phyloP scores from a whole-genome alignment of 768 basidiomycete genomes.

The Amanita rubescens region DNA sequence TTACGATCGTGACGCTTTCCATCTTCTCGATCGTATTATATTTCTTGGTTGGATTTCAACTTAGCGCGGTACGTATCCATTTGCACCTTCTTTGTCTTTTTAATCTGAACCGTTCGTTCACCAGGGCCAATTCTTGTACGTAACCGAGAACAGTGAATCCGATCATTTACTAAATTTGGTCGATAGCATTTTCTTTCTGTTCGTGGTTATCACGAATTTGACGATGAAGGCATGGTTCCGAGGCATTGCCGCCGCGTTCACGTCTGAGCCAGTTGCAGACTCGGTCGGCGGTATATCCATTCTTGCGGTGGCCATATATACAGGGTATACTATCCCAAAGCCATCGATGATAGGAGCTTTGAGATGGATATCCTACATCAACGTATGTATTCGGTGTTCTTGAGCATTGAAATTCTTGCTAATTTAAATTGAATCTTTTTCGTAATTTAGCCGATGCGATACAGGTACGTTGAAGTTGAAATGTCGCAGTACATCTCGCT shows the following conservation, averaged over 20 bases:
- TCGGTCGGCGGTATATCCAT: constrained; percentile 41
- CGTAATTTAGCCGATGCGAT: constrained; percentile 5
- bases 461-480: constrained; percentile 19
- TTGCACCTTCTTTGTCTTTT: too few species aligned
- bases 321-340: constrained; percentile 41
- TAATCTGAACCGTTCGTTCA: not conserved
- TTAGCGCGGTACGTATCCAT: constrained; percentile 23
- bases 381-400: constrained; percentile 27
- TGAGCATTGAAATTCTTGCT: not conserved
- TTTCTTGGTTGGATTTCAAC: constrained; percentile 53
- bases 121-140: constrained; percentile 59
- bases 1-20: constrained; percentile 38
- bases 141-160: constrained; percentile 9
- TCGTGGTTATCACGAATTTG: constrained; percentile 47
- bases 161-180: constrained; percentile 3
- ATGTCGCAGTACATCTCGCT: not conserved
- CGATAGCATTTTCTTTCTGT: constrained; percentile 49
- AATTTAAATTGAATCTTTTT: not conserved
- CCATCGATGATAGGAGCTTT: constrained; percentile 63
- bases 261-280: constrained; percentile 53
- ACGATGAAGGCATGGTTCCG: constrained; percentile 77
- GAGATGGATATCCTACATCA: constrained; percentile 60
- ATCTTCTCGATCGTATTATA: constrained; percentile 49
- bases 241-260: constrained; percentile 51
- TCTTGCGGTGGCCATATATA: constrained; percentile 23